phyloP scores from a whole-genome alignment of 1,139 yeast species.

The Saccharomyces hybrid region DNA sequence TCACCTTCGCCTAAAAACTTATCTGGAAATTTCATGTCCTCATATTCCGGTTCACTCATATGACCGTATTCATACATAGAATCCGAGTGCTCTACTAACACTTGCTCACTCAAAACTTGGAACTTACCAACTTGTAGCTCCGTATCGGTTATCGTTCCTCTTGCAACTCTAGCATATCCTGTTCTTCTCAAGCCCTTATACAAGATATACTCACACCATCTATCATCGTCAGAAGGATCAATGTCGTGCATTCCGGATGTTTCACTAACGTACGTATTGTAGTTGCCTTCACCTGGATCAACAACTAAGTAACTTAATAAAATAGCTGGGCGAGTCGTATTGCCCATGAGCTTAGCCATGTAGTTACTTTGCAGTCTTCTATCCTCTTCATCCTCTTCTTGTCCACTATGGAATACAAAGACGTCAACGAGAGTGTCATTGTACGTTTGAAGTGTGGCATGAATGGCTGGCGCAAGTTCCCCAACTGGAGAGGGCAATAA shows the following conservation, averaged over 20 bases:
- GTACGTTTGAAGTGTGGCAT: constrained; percentile 86
- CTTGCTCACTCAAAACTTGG: constrained; percentile 46
- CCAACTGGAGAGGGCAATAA: constrained; percentile 94
- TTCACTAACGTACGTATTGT: constrained; percentile 82
- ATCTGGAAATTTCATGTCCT: constrained; percentile 69
- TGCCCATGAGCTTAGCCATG: constrained; percentile 72
- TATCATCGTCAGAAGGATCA: constrained; percentile 88
- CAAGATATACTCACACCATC: constrained; percentile 96
- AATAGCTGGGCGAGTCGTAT: constrained; percentile 67
- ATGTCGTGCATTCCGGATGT: constrained; percentile 84
- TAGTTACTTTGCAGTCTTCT: constrained; percentile 78
- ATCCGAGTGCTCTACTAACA: constrained; percentile 35
- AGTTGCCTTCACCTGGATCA: constrained; percentile 78
- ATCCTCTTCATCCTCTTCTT: constrained; percentile 94
- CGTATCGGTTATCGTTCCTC: constrained; percentile 93
- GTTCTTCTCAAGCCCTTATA: constrained; percentile 80
- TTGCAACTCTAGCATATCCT: constrained; percentile 88
- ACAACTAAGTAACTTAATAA: constrained; percentile 86
- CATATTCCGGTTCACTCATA: constrained; percentile 44
- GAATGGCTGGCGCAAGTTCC: constrained; percentile 95
- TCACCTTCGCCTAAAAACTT: constrained; percentile 87
- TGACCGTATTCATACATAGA: constrained; percentile 49
- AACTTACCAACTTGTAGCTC: constrained; percentile 94
- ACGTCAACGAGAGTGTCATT: constrained; percentile 74
- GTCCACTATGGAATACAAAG: constrained; percentile 96